Conservation (phyloP, 1,284 basidiomycete genomes). For the Hemileia vastatrix region DNA sequence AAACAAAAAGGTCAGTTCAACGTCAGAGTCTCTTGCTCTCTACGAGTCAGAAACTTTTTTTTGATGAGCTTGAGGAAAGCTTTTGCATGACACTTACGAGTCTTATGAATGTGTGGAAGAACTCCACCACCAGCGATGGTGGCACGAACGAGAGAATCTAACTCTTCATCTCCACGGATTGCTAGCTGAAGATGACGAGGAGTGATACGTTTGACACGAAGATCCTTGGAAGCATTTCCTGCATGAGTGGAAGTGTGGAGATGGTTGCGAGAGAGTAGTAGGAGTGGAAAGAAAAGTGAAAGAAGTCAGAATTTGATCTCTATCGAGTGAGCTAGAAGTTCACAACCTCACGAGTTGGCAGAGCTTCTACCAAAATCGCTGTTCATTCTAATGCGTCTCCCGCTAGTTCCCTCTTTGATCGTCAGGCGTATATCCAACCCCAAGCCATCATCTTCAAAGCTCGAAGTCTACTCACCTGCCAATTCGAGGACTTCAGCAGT, state of each 20-base stretch:
- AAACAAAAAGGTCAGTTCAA: not conserved
- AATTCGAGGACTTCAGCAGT: conserved; percentile 83
- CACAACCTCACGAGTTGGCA: not conserved
- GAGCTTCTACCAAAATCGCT: not conserved
- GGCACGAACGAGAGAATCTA: conserved; percentile 50
- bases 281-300: conserved; percentile 46
- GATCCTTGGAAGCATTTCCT: conserved; percentile 95
- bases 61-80: conserved; percentile 8
- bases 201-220: conserved; percentile 90
- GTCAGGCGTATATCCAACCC: not conserved
- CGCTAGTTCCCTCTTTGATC: not conserved
- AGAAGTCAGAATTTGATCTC: conserved; percentile 48
- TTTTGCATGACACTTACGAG: too few relatives aligned
- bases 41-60: too few relatives aligned
- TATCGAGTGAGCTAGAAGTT: conserved; percentile 29
- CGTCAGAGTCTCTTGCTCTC: too few relatives aligned
- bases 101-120: conserved; percentile 90
- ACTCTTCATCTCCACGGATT: conserved; percentile 88
- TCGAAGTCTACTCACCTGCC: conserved; percentile 58
- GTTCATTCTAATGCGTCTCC: too few relatives aligned
- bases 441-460: not conserved
- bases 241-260: conserved; percentile 47
- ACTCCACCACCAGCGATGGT: conserved; percentile 73
- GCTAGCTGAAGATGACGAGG: conserved; percentile 85
- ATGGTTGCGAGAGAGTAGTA: conserved; percentile 48